Evolutionary conservation across 176 grass and related monocot genomes (phyloP), one percentile per base, ranked within the genome.

Genomic region (Carex kokanica): DNA sequence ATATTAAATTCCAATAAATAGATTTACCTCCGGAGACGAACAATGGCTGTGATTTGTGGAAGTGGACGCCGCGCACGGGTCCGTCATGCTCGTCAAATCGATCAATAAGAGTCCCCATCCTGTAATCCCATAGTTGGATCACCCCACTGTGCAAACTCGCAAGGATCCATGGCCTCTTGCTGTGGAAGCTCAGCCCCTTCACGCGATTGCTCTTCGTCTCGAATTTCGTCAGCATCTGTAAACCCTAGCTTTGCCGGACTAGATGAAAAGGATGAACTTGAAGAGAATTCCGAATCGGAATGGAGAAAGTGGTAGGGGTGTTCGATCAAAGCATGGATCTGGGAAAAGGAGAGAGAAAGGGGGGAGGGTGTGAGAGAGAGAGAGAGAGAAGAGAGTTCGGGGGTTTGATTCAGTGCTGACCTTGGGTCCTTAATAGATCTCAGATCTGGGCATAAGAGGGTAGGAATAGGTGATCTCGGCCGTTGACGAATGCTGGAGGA

Each of bases 191-290:
- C 73, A 98, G 80, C 52, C 95, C 95, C 92, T 98, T 98, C 40
- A 98, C 95, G 84, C 95, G 91, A 87, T 93, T 98, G 86, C 95
- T 98, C 92, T 98, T 98, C 57, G 95, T 98, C 93, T 98, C 95
- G 91, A 98, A 95, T 84, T 95, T 98, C 86, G 92, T 98, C 88
- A 98, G 95, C 95, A 98, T 98, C 90, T 83, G 83, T 55, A 64
- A 53, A 67, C 80, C 61, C 79, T 82, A 66, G 58, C 60, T 49
- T 51, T 52, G 18, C 12, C 3, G 17, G 49, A 51, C 51, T 11
- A 38, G 41, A 65, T 45, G 36, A 16, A 5, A 82, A 53, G 1
- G 60, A 67, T 55, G 25, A 25, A 27, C 53, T 55, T 17, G 43
- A 66, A 45, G 56, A 81, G 31, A 73, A 56, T 59, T 59, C 65